Conservation (phyloP, 306 rosid genomes). For the Dryas octopetala region DNA sequence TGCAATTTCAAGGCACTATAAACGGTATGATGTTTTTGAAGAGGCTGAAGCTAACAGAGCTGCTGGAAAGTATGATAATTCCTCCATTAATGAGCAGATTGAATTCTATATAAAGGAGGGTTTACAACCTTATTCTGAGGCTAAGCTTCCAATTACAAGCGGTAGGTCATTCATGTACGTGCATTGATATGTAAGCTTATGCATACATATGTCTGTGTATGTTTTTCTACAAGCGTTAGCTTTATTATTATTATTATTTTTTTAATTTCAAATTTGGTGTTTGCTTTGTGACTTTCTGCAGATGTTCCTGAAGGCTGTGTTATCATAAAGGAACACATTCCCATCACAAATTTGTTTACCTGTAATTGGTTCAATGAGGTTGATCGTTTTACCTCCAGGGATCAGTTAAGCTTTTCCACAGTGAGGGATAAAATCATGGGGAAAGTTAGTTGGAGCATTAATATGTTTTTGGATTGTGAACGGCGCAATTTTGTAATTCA, state of each 20-base stretch:
- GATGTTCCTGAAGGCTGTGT: slow-evolving; percentile 99
- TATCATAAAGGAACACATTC: slow-evolving; percentile 83
- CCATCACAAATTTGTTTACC: slow-evolving; percentile 87
- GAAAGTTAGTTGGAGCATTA: slow-evolving; percentile 69
- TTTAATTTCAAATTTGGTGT: slow-evolving; percentile 11
- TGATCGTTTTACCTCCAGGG: slow-evolving; percentile 94
- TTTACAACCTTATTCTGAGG: slow-evolving; percentile 72
- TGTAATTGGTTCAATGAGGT: slow-evolving; percentile 99
- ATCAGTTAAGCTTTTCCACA: slow-evolving; percentile 90
- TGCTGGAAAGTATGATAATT: slow-evolving; percentile 85
- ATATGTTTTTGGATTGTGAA: slow-evolving; percentile 93
- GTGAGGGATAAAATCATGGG: slow-evolving; percentile 86
- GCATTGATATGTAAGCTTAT: slow-evolving; percentile 22
- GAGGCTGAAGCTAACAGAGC: slow-evolving; percentile 97
- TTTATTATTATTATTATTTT: slow-evolving; percentile 3
- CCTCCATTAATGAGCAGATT: slow-evolving; percentile 80
- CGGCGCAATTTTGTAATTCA: slow-evolving; percentile 93
- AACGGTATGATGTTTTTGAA: slow-evolving; percentile 84
- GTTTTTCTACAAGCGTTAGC: slow-evolving; percentile 11
- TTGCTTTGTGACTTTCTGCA: slow-evolving; percentile 45
- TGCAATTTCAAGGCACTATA: slow-evolving; percentile 94
- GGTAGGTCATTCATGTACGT: slow-evolving; percentile 50
- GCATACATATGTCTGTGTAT: slow-evolving; percentile 14
- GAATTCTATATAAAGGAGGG: slow-evolving; percentile 79
- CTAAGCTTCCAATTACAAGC: slow-evolving; percentile 89